Conservation (phyloP, 495 filamentous ascomycete genomes). For the Paragyromitra xinjiangensis region DNA sequence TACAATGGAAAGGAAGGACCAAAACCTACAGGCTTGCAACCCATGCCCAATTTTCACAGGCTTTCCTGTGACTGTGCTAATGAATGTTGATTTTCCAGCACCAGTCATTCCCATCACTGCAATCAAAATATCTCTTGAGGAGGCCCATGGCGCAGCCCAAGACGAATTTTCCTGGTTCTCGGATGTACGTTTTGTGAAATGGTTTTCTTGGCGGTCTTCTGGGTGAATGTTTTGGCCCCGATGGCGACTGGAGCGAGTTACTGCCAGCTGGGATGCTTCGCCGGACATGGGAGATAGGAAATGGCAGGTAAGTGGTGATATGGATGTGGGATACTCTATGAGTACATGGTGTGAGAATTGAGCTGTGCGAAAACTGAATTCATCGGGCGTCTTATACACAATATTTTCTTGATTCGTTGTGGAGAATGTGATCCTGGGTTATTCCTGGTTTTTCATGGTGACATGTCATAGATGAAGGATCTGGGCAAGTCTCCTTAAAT, state of each 20-base stretch:
- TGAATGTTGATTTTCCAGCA: slow-evolving; percentile 59
- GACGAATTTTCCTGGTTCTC: background rate
- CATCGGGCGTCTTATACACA: too few relatives aligned
- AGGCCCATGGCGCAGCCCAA: background rate
- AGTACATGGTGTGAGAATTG: too few relatives aligned
- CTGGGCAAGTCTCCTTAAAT: too few relatives aligned
- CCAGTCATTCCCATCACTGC: slow-evolving; percentile 59
- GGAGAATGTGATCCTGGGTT: too few relatives aligned
- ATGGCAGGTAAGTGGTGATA: background rate
- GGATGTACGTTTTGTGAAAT: background rate
- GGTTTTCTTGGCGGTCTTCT: background rate
- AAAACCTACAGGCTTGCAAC: slow-evolving; percentile 20
- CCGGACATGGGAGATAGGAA: background rate
- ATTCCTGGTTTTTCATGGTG: too few relatives aligned
- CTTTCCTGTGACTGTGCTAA: slow-evolving; percentile 51
- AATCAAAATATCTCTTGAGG: slow-evolving; percentile 41
- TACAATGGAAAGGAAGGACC: background rate
- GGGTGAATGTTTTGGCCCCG: background rate
- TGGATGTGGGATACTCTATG: too few relatives aligned
- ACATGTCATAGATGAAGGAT: too few relatives aligned
- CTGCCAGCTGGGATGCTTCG: background rate
- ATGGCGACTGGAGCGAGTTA: background rate
- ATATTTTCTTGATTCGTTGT: too few relatives aligned
- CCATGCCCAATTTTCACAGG: slow-evolving; percentile 33
- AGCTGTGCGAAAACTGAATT: too few relatives aligned